Conservation (phyloP, 306 rosid genomes). For the Vicia villosa region DNA sequence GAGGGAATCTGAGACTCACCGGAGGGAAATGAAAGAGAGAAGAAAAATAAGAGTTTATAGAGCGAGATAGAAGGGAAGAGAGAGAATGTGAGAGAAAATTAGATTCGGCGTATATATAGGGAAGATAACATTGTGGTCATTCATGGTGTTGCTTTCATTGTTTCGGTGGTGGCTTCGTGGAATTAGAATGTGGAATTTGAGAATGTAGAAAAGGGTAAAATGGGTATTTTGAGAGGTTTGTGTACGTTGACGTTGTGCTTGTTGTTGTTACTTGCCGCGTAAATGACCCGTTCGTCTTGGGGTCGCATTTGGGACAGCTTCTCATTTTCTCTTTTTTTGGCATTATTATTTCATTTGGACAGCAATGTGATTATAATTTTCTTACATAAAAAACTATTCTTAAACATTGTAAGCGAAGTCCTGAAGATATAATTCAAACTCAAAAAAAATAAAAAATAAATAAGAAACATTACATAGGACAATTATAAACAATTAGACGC, state of each 20-base stretch:
- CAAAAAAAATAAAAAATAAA: too few species aligned
- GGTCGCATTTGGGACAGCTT: neutral
- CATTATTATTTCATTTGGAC: neutral
- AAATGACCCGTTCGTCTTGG: constrained; percentile 38
- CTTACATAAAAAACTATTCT: too few species aligned
- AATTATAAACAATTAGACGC: too few species aligned
- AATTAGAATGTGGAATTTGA: neutral
- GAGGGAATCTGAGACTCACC: constrained; percentile 39
- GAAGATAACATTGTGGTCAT: neutral
- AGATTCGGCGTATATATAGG: constrained; percentile 1
- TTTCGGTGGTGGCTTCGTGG: neutral
- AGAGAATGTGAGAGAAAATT: neutral
- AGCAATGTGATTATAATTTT: too few species aligned
- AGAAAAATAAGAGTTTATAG: neutral
- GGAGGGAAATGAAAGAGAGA: constrained; percentile 26
- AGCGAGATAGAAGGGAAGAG: neutral
- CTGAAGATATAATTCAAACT: too few species aligned
- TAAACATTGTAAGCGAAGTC: too few species aligned
- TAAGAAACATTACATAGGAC: too few species aligned
- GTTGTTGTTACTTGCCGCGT: constrained; percentile 48
- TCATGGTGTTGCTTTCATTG: constrained; percentile 1
- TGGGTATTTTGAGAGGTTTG: neutral
- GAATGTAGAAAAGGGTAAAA: constrained; percentile 1
- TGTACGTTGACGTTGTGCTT: neutral
- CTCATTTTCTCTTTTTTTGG: neutral